A percentile compares a stretch with the other conserved stretches of the same genome.
These are phyloP conservation scores for Zygoascus tannicola DNA, from an alignment of 805 yeast genomes.

Conservation along the genomic window DNA sequence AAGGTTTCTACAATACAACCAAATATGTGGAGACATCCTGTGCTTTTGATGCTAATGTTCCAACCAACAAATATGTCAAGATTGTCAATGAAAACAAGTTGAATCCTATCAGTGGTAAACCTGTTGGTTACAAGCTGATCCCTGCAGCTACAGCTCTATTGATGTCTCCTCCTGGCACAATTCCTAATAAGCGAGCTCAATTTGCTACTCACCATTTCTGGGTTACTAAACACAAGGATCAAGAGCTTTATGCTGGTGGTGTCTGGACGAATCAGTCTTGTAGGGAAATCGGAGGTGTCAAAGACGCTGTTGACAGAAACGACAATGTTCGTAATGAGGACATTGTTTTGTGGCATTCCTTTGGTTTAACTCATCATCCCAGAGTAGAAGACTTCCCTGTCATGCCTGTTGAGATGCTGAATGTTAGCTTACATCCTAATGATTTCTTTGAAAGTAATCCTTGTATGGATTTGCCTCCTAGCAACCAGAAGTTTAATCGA, in stretches of 20 bases:
- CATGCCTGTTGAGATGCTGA: slow-evolving; percentile 76
- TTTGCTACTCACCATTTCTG: slow-evolving; percentile 72
- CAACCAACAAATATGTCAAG: slow-evolving; percentile 66
- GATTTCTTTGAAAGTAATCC: slow-evolving; percentile 75
- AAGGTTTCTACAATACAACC: slow-evolving; percentile 60
- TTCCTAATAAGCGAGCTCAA: slow-evolving; percentile 60
- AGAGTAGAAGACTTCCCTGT: slow-evolving; percentile 83
- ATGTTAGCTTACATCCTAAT: slow-evolving; percentile 55
- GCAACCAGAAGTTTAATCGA: slow-evolving; percentile 59
- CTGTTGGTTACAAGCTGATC: slow-evolving; percentile 69
- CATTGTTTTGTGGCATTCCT: slow-evolving; percentile 70
- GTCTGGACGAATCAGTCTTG: slow-evolving; percentile 78
- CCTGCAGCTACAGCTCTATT: slow-evolving; percentile 76
- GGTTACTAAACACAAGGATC: slow-evolving; percentile 71
- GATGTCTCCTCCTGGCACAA: slow-evolving; percentile 54
- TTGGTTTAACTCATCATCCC: slow-evolving; percentile 76
- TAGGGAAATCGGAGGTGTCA: slow-evolving; percentile 58
- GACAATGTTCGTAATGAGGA: slow-evolving; percentile 68
- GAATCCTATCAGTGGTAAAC: slow-evolving; percentile 60
- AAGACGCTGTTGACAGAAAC: slow-evolving; percentile 54
- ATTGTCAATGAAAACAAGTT: slow-evolving; percentile 64
- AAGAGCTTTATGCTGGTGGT: slow-evolving; percentile 71
- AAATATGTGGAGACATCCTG: slow-evolving; percentile 62
- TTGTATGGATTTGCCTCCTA: slow-evolving; percentile 66
- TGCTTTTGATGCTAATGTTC: slow-evolving; percentile 61